Conservation (phyloP, 2,329 filamentous ascomycete species). For the Dryadomyces quercus-mongolicae region DNA sequence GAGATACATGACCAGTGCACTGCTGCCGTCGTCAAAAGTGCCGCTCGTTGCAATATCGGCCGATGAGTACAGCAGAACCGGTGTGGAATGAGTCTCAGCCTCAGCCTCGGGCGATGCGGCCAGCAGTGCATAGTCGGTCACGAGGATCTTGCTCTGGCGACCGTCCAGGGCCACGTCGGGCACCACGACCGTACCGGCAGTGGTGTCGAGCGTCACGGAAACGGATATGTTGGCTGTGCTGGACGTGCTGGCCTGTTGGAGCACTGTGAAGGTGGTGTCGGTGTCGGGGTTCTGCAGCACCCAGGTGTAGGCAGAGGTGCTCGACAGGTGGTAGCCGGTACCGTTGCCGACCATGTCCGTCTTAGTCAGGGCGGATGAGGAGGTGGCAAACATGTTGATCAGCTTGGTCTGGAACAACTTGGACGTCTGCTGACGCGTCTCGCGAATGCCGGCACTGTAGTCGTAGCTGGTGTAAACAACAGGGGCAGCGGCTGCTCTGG, state of each 20-base stretch:
- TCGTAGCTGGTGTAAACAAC: constrained; percentile 36
- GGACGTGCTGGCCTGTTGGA: constrained; percentile 45
- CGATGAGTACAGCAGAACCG: constrained; percentile 49
- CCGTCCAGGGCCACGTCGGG: constrained; percentile 50
- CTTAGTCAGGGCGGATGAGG: constrained; percentile 35
- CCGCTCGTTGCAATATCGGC: constrained; percentile 48
- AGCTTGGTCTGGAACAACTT: constrained; percentile 44
- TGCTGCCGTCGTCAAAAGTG: constrained; percentile 31
- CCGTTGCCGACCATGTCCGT: constrained; percentile 43
- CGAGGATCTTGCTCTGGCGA: constrained; percentile 55
- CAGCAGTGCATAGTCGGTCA: constrained; percentile 50
- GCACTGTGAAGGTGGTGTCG: constrained; percentile 40
- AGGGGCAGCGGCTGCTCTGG: constrained; percentile 24
- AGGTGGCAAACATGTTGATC: constrained; percentile 39
- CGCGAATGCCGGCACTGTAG: constrained; percentile 34
- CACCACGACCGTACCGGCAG: constrained; percentile 41
- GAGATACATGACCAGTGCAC: constrained; percentile 49
- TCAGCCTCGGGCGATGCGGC: constrained; percentile 24
- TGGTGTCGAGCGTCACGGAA: constrained; percentile 46
- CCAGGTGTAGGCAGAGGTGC: constrained; percentile 34
- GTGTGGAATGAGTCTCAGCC: constrained; percentile 17
- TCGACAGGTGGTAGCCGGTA: constrained; percentile 26
- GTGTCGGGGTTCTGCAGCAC: constrained; percentile 37
- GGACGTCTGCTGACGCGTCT: constrained; percentile 38
- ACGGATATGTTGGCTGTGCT: constrained; percentile 32